Base-by-base conservation (phyloP, 1,284 basidiomycete genomes). In the Earliella scabrosa region DNA sequence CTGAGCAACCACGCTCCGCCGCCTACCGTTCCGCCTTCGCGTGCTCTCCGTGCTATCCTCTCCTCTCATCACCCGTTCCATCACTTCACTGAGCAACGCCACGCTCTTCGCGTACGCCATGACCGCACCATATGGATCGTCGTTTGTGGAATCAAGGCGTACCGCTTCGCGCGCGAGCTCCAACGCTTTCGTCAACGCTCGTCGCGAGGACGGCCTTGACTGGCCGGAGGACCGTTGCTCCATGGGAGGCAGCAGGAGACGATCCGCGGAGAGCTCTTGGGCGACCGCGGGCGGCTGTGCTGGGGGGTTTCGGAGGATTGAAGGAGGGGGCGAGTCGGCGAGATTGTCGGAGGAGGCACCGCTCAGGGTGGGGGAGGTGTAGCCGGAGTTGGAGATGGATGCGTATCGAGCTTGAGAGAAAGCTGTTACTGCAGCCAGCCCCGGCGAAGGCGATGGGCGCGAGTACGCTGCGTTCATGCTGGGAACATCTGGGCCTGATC, bases 111-210 rank as follows among this genome's bases (percentile, higher is more conserved):
- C 88, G 68, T 93, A 93, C 0, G 90, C 90, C 56, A 86, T 76
- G 18, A 93, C 90, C 2, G 90, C 90, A 36, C 86, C 88, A 63
- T 90, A 82, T 29, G 91, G 91, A 66, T 93, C 88, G 68, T 91
- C 87, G 58, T 92, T 92, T 8, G 83, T 88, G 2, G 89, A 86
- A 67, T 93, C 90, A 20, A 93, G 82, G 65, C 83, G 83, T 29
- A 93, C 90, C 4, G 90, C 90, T 71, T 92, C 88, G 32, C 90
- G 82, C 27, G 90, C 90, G n/a, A 93, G 80, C 65, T 92, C 90
- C 46, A 93, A 75, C 2, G 90, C 91, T 61, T 80, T 81, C 20
- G 91, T 93, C 29, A 93, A 75, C 21, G 91, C 89, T 55, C 88
- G 82, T 50, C 90, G 81, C 32, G 91, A 92, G 23, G 90, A 93